Percentiles rank a stretch among this genome's conserved stretches.
Evolutionary conservation across 2,329 filamentous ascomycete species (phyloP).

Genomic region (Xylaria sp.): DNA sequence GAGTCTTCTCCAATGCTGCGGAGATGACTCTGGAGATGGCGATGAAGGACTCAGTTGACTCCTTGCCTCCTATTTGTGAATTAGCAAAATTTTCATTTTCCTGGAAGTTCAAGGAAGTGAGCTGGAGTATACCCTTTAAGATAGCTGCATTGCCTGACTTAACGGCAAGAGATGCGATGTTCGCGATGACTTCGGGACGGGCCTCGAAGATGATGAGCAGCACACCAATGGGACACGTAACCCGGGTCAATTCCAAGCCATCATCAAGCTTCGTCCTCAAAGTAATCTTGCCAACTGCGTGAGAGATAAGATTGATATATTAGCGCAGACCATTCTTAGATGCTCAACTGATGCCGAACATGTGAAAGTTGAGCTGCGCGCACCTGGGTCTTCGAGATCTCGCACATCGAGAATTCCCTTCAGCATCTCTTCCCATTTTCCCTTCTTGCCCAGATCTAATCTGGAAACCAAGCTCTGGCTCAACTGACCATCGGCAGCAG

Average conservation of each 20-base stretch:
- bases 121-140: conserved; percentile 62
- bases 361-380: background rate
- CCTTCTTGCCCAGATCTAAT: conserved; percentile 76
- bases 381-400: conserved; percentile 78
- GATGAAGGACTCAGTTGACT: conserved; percentile 91
- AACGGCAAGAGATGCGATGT: conserved; percentile 91
- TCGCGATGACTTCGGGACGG: conserved; percentile 94
- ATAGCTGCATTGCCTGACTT: conserved; percentile 98
- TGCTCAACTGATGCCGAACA: too few relatives aligned
- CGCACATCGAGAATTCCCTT: conserved; percentile 88
- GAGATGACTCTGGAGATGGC: conserved; percentile 86
- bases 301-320: background rate
- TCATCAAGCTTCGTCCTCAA: conserved; percentile 83
- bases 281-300: conserved; percentile 72
- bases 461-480: conserved; percentile 81
- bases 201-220: conserved; percentile 98
- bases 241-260: conserved; percentile 75
- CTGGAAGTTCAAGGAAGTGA: too few relatives aligned
- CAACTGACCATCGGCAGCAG: conserved; percentile 68
- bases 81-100: background rate
- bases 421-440: conserved; percentile 97
- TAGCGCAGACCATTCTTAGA: background rate
- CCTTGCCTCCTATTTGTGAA: conserved; percentile 66
- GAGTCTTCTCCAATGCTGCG: conserved; percentile 62
- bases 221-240: conserved; percentile 94